These are phyloP conservation scores for Symbiodinium natans DNA, from an alignment of 73 alveolate species.

Conservation along the genomic window DNA sequence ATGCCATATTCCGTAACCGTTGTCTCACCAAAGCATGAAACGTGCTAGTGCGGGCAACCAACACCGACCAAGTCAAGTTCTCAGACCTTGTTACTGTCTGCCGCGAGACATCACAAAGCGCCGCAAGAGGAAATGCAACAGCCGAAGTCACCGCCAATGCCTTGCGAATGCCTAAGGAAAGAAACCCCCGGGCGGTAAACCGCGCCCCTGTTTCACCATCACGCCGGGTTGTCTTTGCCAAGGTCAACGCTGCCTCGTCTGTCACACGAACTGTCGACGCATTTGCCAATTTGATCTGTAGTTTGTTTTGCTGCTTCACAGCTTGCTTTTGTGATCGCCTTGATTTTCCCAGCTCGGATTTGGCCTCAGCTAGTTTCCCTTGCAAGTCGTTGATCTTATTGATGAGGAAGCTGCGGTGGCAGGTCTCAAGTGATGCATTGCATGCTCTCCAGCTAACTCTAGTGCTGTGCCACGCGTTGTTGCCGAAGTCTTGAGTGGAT, in stretches of 20 bases:
- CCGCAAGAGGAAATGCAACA: slow-evolving; percentile 15
- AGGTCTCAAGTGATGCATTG: neutral
- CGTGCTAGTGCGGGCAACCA: slow-evolving; percentile 2
- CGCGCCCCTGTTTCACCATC: neutral
- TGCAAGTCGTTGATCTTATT: neutral
- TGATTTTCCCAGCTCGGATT: neutral
- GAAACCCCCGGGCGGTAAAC: neutral
- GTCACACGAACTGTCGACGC: neutral
- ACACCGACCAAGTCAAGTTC: neutral
- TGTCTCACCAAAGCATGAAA: neutral
- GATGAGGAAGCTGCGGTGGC: neutral
- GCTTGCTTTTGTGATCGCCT: neutral
- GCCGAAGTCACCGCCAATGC: slow-evolving; percentile 17
- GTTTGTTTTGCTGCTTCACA: too few species aligned
- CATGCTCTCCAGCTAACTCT: neutral
- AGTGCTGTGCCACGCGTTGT: too few species aligned
- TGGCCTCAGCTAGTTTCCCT: neutral
- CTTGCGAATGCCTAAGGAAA: slow-evolving; percentile 22
- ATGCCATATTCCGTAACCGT: neutral
- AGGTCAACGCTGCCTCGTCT: neutral
- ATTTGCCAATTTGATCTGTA: neutral
- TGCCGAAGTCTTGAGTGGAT: too few species aligned
- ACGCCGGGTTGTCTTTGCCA: neutral
- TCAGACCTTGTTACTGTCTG: slow-evolving; percentile 15
- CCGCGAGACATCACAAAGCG: slow-evolving; percentile 1